Conservation (phyloP, 306 rosid species). For the Inga leiocalycina region DNA sequence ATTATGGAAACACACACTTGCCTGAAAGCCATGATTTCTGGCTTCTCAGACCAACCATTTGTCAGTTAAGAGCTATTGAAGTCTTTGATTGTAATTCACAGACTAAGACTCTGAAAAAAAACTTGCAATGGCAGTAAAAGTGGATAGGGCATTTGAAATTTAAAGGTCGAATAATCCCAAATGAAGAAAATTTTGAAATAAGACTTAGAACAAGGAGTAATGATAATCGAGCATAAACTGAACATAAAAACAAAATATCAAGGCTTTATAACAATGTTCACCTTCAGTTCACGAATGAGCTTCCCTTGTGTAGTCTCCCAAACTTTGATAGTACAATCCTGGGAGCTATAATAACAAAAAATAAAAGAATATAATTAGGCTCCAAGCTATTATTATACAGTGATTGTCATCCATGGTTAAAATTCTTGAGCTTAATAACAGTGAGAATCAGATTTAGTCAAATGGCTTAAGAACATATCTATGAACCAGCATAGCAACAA, state of each 20-base stretch:
- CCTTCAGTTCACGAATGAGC: constrained; percentile 88
- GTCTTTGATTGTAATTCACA: not conserved
- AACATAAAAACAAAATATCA: not conserved
- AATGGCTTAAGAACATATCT: constrained; percentile 12
- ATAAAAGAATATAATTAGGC: constrained; percentile 27
- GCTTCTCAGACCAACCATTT: not conserved
- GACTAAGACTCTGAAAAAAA: not conserved
- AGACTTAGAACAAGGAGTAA: constrained; percentile 13
- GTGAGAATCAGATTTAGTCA: not conserved
- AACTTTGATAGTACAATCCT: constrained; percentile 89
- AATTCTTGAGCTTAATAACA: not conserved
- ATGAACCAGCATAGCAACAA: not conserved
- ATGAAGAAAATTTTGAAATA: constrained; percentile 10
- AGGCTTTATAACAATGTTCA: constrained; percentile 20
- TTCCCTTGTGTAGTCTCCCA: constrained; percentile 98
- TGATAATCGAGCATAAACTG: not conserved
- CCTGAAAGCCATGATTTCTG: not conserved
- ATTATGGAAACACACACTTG: not conserved
- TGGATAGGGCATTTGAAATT: not conserved
- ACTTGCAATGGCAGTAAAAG: constrained; percentile 5
- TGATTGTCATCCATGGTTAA: not conserved
- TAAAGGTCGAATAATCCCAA: constrained; percentile 10
- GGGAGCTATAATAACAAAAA: constrained; percentile 57
- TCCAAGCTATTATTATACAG: constrained; percentile 15
- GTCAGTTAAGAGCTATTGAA: not conserved